Evolutionary conservation across 768 basidiomycete species (phyloP).

Genomic region (Trametes cinnabarina): DNA sequence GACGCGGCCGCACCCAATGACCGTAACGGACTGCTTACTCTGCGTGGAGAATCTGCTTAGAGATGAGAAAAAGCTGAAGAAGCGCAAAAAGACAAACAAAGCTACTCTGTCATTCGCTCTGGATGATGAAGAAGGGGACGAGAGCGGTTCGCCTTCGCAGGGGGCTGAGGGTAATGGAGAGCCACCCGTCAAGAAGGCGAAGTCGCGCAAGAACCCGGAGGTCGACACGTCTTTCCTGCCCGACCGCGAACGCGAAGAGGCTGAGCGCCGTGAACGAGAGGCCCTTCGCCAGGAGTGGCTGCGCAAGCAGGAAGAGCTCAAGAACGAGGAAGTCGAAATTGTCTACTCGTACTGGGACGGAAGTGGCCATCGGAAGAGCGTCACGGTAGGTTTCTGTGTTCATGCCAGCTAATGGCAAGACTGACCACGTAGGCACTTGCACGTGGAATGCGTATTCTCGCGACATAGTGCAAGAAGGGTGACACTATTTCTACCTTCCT

Average conservation of each 20-base stretch:
- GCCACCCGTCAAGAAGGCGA: conserved; percentile 64
- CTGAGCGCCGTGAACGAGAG: conserved; percentile 86
- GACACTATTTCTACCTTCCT: conserved; percentile 85
- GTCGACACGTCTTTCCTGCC: conserved; percentile 99
- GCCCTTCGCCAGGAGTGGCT: conserved; percentile 90
- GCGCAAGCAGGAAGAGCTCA: conserved; percentile 62
- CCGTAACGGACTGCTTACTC: conserved; percentile 43
- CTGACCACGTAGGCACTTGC: conserved; percentile 27
- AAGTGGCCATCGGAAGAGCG: conserved; percentile 91
- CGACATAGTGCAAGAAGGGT: conserved; percentile 89
- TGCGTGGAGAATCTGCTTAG: conserved; percentile 83
- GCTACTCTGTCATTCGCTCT: conserved; percentile 88
- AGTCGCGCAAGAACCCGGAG: conserved; percentile 90
- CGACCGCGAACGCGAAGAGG: conserved; percentile 94
- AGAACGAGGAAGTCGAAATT: conserved; percentile 79
- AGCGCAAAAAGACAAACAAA: conserved; percentile 88
- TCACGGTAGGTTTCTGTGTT: conserved; percentile 56
- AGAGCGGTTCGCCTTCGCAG: conserved; percentile 34
- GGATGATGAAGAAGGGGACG: conserved; percentile 71
- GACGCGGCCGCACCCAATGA: conserved; percentile 5
- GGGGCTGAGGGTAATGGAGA: conserved; percentile 39
- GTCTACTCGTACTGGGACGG: conserved; percentile 99
- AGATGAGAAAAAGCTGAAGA: conserved; percentile 86
- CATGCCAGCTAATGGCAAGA: neutral
- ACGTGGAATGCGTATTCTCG: conserved; percentile 5